phyloP scores from a whole-genome alignment of 805 yeast genomes.

The Hanseniaspora thailandica region DNA sequence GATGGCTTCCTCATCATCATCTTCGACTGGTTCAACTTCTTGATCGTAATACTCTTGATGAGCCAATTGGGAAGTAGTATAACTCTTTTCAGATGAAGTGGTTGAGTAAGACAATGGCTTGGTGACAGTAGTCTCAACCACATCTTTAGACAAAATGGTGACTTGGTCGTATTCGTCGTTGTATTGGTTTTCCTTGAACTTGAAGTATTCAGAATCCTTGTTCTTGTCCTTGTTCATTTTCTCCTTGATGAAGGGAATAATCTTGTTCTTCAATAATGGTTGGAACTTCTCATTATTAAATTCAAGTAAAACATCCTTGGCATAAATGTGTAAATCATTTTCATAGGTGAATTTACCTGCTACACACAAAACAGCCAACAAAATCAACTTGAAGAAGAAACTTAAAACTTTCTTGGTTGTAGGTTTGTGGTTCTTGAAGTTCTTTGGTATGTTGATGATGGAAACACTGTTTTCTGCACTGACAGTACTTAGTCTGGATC shows the following conservation, averaged over 20 bases:
- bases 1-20: constrained; percentile 1
- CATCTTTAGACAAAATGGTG: constrained; percentile 2
- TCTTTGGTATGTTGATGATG: constrained; percentile 48
- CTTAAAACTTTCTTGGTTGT: constrained; percentile 20
- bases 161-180: background rate
- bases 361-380: constrained; percentile 22
- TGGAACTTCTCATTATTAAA: constrained; percentile 1
- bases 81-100: background rate
- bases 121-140: background rate
- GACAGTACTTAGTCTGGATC: constrained; percentile 53
- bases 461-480: constrained; percentile 68
- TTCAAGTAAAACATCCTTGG: background rate
- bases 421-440: constrained; percentile 31
- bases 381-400: constrained; percentile 22
- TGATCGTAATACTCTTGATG: background rate
- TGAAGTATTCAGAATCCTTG: constrained; percentile 2
- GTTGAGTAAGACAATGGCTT: background rate
- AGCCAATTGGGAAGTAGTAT: background rate
- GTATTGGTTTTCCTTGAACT: background rate
- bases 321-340: constrained; percentile 21
- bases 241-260: constrained; percentile 7
- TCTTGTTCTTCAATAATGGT: constrained; percentile 4
- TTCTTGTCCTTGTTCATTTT: background rate
- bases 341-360: constrained; percentile 22
- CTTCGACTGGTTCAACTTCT: background rate